Conservation (phyloP, 495 filamentous ascomycete species). For the Neurospora pannonica region DNA sequence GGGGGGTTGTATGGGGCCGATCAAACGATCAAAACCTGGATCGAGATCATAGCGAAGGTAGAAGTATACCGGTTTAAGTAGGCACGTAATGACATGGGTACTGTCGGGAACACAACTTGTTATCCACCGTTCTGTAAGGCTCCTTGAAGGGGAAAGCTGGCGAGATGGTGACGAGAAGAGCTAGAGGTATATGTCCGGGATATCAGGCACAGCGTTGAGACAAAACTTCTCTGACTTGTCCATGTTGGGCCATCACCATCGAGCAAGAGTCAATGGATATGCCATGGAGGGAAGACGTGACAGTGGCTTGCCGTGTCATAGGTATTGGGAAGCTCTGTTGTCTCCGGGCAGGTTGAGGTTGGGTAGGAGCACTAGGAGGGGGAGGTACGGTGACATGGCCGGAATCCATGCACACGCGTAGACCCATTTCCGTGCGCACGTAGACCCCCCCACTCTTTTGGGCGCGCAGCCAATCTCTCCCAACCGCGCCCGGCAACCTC, state of each 20-base stretch:
- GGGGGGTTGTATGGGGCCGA: neutral
- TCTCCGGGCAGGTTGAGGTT: constrained; percentile 5
- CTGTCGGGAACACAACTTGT: neutral
- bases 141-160: neutral
- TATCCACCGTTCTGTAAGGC: neutral
- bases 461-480: too few species aligned
- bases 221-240: neutral
- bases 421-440: too few species aligned
- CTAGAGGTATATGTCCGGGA: neutral
- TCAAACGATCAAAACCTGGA: neutral
- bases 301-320: neutral
- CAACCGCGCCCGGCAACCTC: too few species aligned
- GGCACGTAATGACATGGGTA: neutral
- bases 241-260: neutral
- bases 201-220: neutral
- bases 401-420: too few species aligned
- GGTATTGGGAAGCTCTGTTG: neutral
- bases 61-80: neutral
- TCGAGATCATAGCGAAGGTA: neutral
- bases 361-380: constrained; percentile 1
- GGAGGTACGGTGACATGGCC: neutral
- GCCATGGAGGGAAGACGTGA: neutral
- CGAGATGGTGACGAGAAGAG: neutral
- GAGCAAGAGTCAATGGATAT: neutral
- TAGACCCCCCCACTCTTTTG: too few species aligned